These are phyloP conservation scores for Rhizopogon vinicolor DNA, from an alignment of 768 basidiomycete genomes.

Conservation along the genomic window DNA sequence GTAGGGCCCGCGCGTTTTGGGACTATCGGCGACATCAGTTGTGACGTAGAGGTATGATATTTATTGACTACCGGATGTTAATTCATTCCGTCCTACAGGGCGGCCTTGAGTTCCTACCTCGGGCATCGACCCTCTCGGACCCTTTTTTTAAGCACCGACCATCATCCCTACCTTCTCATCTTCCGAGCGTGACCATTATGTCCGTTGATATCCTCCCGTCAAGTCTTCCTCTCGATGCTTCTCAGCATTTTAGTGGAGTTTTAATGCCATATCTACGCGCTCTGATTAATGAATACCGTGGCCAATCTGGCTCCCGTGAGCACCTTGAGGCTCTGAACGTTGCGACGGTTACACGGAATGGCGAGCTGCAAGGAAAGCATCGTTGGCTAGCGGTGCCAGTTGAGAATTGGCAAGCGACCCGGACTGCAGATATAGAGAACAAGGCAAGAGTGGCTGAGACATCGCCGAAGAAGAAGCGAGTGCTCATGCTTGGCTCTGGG, in stretches of 20 bases:
- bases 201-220: conserved; percentile 90
- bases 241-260: conserved; percentile 64
- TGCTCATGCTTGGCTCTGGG: conserved; percentile 87
- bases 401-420: conserved; percentile 31
- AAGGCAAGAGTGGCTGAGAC: not conserved
- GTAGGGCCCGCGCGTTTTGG: conserved; percentile 55
- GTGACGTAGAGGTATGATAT: conserved; percentile 69
- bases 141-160: conserved; percentile 63
- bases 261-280: conserved; percentile 65
- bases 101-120: conserved; percentile 77
- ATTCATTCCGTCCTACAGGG: conserved; percentile 42
- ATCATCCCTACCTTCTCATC: conserved; percentile 33
- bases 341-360: conserved; percentile 67
- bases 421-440: not conserved
- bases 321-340: conserved; percentile 44
- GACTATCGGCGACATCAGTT: conserved; percentile 84
- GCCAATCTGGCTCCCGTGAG: conserved; percentile 18
- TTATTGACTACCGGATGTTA: not conserved
- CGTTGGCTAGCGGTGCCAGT: conserved; percentile 56
- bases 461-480: conserved; percentile 46
- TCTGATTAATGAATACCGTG: conserved; percentile 41
- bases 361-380: conserved; percentile 49
- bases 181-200: conserved; percentile 72
- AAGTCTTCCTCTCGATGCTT: conserved; percentile 78
- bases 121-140: conserved; percentile 70